Percentiles rank a stretch among this genome's conserved stretches.
Evolutionary conservation across 768 basidiomycete genomes (phyloP).

Genomic region (Pisolithus microcarpus): DNA sequence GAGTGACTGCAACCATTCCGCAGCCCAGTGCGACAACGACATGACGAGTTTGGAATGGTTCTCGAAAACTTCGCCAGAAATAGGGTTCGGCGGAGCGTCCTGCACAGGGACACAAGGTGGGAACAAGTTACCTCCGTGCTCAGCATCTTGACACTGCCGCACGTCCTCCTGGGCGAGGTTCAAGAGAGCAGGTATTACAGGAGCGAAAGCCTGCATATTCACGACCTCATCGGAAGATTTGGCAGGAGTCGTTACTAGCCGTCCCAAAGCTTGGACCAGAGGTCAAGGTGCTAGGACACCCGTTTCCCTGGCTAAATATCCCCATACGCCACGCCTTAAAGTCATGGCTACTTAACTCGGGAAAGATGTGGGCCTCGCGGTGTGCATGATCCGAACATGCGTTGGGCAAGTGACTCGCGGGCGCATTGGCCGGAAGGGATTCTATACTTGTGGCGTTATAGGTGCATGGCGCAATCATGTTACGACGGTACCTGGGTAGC

Average conservation of each 20-base stretch:
- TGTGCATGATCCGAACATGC: conserved; percentile 9
- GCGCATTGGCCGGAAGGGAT: conserved; percentile 1
- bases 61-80: background rate
- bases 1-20: conserved; percentile 19
- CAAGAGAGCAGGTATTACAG: background rate
- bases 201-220: background rate
- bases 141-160: background rate
- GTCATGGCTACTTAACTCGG: conserved; percentile 18
- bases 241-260: conserved; percentile 1
- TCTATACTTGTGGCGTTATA: background rate
- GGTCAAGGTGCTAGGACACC: conserved; percentile 5
- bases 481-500: conserved; percentile 2
- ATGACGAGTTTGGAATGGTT: conserved; percentile 4
- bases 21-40: conserved; percentile 20
- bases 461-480: background rate
- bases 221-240: background rate
- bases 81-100: background rate
- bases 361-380: conserved; percentile 12
- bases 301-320: conserved; percentile 6
- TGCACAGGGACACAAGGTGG: background rate
- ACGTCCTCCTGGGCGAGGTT: background rate
- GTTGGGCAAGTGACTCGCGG: background rate
- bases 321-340: conserved; percentile 16
- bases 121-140: background rate
- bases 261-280: conserved; percentile 8